phyloP scores from a whole-genome alignment of 768 basidiomycete genomes.

The Tulasnella sp. region DNA sequence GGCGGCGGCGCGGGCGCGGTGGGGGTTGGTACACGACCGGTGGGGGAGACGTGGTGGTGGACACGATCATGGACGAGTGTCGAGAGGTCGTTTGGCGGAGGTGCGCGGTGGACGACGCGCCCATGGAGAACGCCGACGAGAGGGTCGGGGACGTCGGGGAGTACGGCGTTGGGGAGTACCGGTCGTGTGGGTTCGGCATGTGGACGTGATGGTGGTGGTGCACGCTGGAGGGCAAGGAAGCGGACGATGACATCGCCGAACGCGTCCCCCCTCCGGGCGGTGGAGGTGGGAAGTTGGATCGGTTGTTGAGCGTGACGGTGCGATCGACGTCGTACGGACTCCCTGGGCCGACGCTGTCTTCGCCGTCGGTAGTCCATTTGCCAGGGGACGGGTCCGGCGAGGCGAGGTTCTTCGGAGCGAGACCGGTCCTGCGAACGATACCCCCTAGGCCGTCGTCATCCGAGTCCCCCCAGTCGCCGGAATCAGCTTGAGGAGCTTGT shows the following conservation, averaged over 20 bases:
- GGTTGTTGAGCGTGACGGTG: conserved; percentile 46
- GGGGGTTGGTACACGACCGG: conserved; percentile 8
- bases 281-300: conserved; percentile 27
- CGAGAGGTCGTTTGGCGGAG: conserved; percentile 5
- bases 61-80: neutral
- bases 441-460: neutral
- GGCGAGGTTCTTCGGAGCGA: conserved; percentile 9
- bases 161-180: neutral
- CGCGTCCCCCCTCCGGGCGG: conserved; percentile 20
- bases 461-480: conserved; percentile 9
- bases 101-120: conserved; percentile 7
- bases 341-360: neutral
- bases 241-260: conserved; percentile 1
- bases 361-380: conserved; percentile 9
- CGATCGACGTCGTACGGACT: conserved; percentile 37
- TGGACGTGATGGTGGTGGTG: conserved; percentile 9
- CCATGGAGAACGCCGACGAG: conserved; percentile 29
- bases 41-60: too few relatives aligned
- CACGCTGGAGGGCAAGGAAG: conserved; percentile 2
- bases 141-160: conserved; percentile 18
- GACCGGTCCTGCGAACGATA: conserved; percentile 17
- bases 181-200: neutral
- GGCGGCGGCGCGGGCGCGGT: conserved; percentile 34
- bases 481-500: neutral
- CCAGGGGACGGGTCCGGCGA: conserved; percentile 5